These are phyloP conservation scores for Xerocomellus intermedius DNA, from an alignment of 768 basidiomycete genomes.

Conservation along the genomic window DNA sequence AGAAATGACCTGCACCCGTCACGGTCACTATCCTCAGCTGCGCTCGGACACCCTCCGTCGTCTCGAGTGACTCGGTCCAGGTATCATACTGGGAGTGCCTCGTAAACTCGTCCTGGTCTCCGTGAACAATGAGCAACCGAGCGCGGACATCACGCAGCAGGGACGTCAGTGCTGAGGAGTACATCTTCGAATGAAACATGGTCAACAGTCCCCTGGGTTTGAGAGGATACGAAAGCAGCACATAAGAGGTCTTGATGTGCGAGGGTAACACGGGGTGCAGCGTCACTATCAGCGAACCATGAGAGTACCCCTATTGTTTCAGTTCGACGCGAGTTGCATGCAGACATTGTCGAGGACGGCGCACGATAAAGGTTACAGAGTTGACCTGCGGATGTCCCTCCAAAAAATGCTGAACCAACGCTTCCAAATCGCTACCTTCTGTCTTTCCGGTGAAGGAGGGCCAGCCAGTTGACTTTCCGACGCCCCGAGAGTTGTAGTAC, in stretches of 20 bases:
- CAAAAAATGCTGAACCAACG: slow-evolving; percentile 56
- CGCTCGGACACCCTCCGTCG: slow-evolving; percentile 22
- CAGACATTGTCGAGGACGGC: slow-evolving; percentile 22
- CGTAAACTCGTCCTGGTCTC: slow-evolving; percentile 74
- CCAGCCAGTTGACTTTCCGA: slow-evolving; percentile 72
- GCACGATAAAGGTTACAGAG: slow-evolving; percentile 60
- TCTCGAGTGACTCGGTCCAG: slow-evolving; percentile 49
- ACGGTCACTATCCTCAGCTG: slow-evolving; percentile 39
- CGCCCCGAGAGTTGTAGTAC: slow-evolving; percentile 76
- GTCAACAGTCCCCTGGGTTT: slow-evolving; percentile 67
- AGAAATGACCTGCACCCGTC: slow-evolving; percentile 62
- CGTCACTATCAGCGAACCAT: slow-evolving; percentile 74
- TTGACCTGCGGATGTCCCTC: slow-evolving; percentile 40
- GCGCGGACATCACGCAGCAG: slow-evolving; percentile 47
- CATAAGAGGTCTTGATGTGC: slow-evolving; percentile 56
- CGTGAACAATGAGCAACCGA: slow-evolving; percentile 63
- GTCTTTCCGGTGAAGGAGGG: slow-evolving; percentile 67
- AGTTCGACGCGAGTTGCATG: slow-evolving; percentile 4
- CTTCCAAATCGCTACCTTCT: slow-evolving; percentile 70
- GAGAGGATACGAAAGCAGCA: slow-evolving; percentile 77
- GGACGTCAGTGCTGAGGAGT: slow-evolving; percentile 48
- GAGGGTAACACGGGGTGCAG: slow-evolving; percentile 54
- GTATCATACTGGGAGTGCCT: slow-evolving; percentile 47
- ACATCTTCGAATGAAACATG: slow-evolving; percentile 57
- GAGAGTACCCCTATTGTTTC: slow-evolving; percentile 71